These are phyloP conservation scores for Russula olivacea DNA, from an alignment of 768 basidiomycete species.

Conservation along the genomic window DNA sequence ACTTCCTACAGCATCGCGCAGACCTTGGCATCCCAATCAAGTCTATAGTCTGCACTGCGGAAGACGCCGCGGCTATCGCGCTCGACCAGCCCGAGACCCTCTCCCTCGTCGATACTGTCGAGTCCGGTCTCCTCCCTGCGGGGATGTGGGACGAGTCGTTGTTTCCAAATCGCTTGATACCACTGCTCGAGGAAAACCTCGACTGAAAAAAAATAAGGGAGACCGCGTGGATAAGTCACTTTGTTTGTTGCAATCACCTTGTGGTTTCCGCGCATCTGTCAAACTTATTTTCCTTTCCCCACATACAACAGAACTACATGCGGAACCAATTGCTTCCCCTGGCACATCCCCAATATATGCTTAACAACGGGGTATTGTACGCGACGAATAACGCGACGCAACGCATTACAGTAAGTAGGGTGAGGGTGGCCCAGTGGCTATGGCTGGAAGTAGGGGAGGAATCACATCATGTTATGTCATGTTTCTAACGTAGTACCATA, in stretches of 20 bases:
- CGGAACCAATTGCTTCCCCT: not conserved
- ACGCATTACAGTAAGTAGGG: not conserved
- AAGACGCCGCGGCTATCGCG: not conserved
- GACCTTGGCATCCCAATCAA: conserved; percentile 7
- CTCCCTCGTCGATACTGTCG: conserved; percentile 8
- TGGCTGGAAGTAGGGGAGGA: not conserved
- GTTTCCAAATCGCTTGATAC: conserved; percentile 13
- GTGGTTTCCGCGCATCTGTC: not conserved
- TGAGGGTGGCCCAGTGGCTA: not conserved
- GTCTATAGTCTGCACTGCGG: conserved; percentile 6
- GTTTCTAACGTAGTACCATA: no score
- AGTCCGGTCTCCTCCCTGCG: not conserved
- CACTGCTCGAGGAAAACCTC: conserved; percentile 18
- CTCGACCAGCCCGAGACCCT: not conserved
- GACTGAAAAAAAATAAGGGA: not conserved
- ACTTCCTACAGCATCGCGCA: conserved; percentile 4
- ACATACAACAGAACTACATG: not conserved
- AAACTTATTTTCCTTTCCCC: not conserved
- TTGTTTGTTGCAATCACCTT: not conserved
- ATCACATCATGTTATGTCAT: not conserved
- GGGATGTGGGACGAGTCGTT: not conserved
- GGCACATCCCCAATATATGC: not conserved
- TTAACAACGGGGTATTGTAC: not conserved
- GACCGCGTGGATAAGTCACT: not conserved
- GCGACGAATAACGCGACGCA: not conserved